Percentiles rank a stretch among this genome's conserved stretches.
Evolutionary conservation across 257 asterid species (phyloP).

Genomic region (Nyctanthes arbortristis): DNA sequence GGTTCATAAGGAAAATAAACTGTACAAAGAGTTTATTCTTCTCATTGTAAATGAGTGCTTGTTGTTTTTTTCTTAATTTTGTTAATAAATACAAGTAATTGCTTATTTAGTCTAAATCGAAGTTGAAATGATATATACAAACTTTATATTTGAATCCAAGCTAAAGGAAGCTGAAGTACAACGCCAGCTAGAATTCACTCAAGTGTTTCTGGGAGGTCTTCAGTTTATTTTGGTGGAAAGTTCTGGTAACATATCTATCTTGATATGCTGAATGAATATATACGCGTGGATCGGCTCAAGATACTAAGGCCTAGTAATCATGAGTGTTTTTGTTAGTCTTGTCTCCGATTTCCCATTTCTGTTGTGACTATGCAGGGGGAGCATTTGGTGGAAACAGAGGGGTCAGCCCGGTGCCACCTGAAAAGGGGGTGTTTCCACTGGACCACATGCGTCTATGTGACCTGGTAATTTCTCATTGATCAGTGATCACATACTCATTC

Average conservation of each 20-base stretch:
- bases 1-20: too few species aligned
- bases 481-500: too few species aligned
- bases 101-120: neutral
- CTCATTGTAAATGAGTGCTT: neutral
- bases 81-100: too few species aligned
- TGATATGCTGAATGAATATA: neutral
- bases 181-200: neutral
- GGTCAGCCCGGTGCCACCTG: too few species aligned
- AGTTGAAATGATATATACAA: too few species aligned
- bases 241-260: neutral
- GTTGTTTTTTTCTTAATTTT: too few species aligned
- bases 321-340: neutral
- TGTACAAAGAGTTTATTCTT: neutral
- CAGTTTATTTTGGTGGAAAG: neutral
- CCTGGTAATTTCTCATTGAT: too few species aligned
- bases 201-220: too few species aligned
- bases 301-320: neutral
- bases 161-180: neutral
- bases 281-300: too few species aligned
- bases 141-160: too few species aligned
- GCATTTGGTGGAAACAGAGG: conserved; percentile 61
- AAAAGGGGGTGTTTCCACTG: too few species aligned
- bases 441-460: too few species aligned
- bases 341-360: neutral
- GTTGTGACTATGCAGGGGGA: conserved; percentile 32